phyloP scores from a whole-genome alignment of 352 stramenopile genomes.

The Chrysophaeum taylorii region DNA sequence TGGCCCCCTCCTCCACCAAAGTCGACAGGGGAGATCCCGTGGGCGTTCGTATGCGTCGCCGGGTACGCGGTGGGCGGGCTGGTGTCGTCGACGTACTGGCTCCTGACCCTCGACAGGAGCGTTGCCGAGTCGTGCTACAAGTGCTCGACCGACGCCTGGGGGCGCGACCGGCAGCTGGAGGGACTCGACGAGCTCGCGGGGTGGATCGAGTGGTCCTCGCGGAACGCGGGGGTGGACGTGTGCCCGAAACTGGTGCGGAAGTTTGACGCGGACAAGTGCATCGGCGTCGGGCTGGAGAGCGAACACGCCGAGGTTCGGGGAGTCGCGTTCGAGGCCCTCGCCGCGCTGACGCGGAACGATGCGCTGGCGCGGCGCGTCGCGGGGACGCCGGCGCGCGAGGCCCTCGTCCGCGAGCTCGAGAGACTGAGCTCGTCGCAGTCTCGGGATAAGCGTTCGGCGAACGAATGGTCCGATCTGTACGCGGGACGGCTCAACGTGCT shows the following conservation, averaged over 20 bases:
- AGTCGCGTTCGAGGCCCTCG: neutral
- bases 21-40: neutral
- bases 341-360: neutral
- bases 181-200: neutral
- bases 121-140: neutral
- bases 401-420: constrained; percentile 7
- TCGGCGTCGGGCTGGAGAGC: neutral
- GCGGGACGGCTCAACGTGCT: neutral
- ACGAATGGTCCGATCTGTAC: no score
- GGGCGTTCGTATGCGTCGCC: neutral
- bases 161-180: neutral
- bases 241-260: neutral
- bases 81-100: neutral
- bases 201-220: constrained; percentile 8
- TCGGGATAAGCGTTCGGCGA: no score
- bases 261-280: neutral
- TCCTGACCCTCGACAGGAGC: neutral
- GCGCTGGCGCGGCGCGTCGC: neutral
- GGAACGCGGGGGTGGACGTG: neutral
- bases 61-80: neutral
- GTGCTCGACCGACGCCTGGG: neutral
- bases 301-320: neutral
- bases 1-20: neutral
- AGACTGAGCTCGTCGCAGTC: neutral
- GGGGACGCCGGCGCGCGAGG: neutral